A percentile compares a stretch with the other conserved stretches of the same genome.
These are phyloP conservation scores for Karstenula rhodostoma DNA, from an alignment of 2,329 filamentous ascomycete species.

Conservation along the genomic window DNA sequence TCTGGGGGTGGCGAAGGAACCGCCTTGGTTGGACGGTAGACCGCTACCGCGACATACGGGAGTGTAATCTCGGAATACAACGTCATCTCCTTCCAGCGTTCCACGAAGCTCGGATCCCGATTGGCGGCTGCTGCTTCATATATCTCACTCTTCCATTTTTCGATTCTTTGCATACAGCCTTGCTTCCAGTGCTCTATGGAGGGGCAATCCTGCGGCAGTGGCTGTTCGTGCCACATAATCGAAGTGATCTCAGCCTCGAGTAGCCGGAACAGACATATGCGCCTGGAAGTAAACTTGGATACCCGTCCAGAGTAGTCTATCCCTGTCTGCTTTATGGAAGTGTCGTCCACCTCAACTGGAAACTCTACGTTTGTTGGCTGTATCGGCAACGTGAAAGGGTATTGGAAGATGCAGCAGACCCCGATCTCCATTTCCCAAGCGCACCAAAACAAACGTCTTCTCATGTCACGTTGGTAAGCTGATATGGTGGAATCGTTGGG, in stretches of 20 bases:
- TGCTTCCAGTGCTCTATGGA: constrained; percentile 42
- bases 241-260: constrained; percentile 47
- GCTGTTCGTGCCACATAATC: constrained; percentile 42
- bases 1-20: constrained; percentile 36
- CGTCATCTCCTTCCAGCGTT: constrained; percentile 46
- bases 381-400: constrained; percentile 42
- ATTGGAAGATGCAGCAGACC: constrained; percentile 44
- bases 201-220: constrained; percentile 34
- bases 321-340: constrained; percentile 38
- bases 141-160: constrained; percentile 43
- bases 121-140: constrained; percentile 39
- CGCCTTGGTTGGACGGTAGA: constrained; percentile 40
- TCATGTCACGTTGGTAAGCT: constrained; percentile 46
- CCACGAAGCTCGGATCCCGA: constrained; percentile 32
- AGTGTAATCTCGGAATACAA: constrained; percentile 45
- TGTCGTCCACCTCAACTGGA: constrained; percentile 45
- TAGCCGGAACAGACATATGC: constrained; percentile 45
- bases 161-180: constrained; percentile 36
- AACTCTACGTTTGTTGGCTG: constrained; percentile 41
- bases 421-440: constrained; percentile 51
- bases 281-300: constrained; percentile 45
- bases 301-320: constrained; percentile 38
- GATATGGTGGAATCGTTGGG: constrained; percentile 38
- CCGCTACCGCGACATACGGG: constrained; percentile 41
- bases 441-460: constrained; percentile 48